These are phyloP conservation scores for Volvox reticuliferus DNA, from an alignment of 139 green algal genomes.

Conservation along the genomic window DNA sequence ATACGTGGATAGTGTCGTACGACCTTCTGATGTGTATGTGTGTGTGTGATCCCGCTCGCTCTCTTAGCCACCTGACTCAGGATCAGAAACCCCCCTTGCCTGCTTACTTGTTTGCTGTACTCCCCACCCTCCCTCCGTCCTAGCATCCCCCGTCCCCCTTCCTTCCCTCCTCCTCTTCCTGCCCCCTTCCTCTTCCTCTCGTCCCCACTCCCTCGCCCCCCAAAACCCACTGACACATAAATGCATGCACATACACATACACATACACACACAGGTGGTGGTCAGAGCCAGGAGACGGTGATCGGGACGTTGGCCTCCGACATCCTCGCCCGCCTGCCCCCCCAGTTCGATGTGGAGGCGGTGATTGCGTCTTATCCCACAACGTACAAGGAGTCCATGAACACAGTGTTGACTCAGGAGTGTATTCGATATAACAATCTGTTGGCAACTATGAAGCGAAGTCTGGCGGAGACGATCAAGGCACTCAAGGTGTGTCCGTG, in stretches of 20 bases:
- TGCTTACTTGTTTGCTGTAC: constrained; percentile 51
- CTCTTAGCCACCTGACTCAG: too few species aligned
- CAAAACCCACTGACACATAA: neutral
- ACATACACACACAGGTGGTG: constrained; percentile 7
- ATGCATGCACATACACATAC: too few species aligned
- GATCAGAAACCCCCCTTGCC: too few species aligned
- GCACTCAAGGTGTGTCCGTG: constrained; percentile 73
- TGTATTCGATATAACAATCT: constrained; percentile 82
- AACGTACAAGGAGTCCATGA: constrained; percentile 89
- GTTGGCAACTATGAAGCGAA: constrained; percentile 70
- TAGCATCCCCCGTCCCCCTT: neutral
- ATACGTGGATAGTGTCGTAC: too few species aligned
- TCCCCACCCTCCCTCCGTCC: neutral
- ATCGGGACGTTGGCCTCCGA: constrained; percentile 65
- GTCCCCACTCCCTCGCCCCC: neutral
- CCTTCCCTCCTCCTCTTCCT: neutral
- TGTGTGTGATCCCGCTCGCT: too few species aligned
- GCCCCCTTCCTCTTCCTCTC: neutral
- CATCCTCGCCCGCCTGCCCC: constrained; percentile 70
- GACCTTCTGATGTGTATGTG: too few species aligned
- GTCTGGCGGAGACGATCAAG: constrained; percentile 68
- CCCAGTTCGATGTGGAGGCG: constrained; percentile 77
- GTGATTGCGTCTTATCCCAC: constrained; percentile 79
- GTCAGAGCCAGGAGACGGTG: constrained; percentile 65
- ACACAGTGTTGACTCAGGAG: constrained; percentile 86